Evolutionary conservation across 2,329 filamentous ascomycete species (phyloP), one percentile per base, ranked within the genome.

Genomic region (Pleomassaria siparia): DNA sequence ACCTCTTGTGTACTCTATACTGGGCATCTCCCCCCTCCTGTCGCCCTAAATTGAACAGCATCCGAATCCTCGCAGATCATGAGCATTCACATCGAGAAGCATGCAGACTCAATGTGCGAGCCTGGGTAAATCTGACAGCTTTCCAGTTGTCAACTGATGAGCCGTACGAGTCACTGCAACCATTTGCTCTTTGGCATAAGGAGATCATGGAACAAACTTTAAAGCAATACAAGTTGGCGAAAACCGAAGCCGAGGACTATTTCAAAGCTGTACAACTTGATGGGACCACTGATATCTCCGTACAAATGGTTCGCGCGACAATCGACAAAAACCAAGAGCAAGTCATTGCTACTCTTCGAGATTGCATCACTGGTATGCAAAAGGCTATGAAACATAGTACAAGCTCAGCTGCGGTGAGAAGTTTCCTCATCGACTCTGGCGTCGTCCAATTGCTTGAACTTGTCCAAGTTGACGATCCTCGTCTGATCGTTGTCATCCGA

Each of bases 1-100:
- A 85, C 56, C 70, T 85, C 13, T 72, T 85, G 0, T 81, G 78
- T 45, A 81, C 79, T 3, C 69, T 85, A 12, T 84, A 84, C 59
- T 83, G 76, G 72, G 76, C 76, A 33, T 77, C 79, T 29, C 81
- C 82, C 21, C 65, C 76, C 22, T 70, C 72, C 1, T 78, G 73
- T 57, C 74, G 82, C n/a, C 80, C 80, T 32, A 73, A 76, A 35
- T 54, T 83, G 4, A 72, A 77, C 43, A 69, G 75, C 5, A 73
- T 85, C 40, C 76, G 72, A 22, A 72, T 77, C 43, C 72, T 85
- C 5, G 80, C 85, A 12, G 75, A 83, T 52, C 79, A 82, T 48
- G 70, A 75, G 12, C 74, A 58, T 13, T 84, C 82, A 10, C 82
- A 85, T 63, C 73, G 74, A 43, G 80, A 83, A 67, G 81, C 80